Evolutionary conservation across 2,329 filamentous ascomycete species (phyloP).

Genomic region (Fusarium chuoi): DNA sequence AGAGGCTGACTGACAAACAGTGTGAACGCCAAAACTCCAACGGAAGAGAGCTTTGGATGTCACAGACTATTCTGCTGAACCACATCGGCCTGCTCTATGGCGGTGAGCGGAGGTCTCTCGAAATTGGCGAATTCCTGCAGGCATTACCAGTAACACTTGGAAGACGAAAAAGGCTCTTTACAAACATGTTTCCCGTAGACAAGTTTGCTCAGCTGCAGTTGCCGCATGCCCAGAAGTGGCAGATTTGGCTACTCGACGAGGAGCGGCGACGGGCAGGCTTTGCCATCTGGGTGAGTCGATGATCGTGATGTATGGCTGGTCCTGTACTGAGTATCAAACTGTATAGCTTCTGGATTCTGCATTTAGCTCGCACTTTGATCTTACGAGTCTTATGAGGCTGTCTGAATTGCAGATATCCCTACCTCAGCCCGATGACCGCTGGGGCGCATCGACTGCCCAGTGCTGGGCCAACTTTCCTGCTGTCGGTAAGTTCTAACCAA

Average conservation of each 20-base stretch:
- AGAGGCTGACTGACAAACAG: background rate
- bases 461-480: slow-evolving; percentile 4
- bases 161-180: background rate
- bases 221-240: slow-evolving; percentile 5
- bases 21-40: slow-evolving; percentile 3
- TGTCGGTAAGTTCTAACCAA: background rate
- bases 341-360: background rate
- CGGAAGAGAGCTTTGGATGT: slow-evolving; percentile 7
- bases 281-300: background rate
- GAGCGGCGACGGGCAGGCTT: slow-evolving; percentile 3
- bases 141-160: background rate
- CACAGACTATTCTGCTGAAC: background rate
- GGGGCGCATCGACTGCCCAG: background rate
- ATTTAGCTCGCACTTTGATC: background rate
- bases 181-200: slow-evolving; percentile 8
- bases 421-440: slow-evolving; percentile 3
- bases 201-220: slow-evolving; percentile 11
- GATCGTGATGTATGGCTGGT: background rate
- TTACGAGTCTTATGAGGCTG: background rate
- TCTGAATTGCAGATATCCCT: slow-evolving; percentile 10
- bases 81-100: slow-evolving; percentile 6
- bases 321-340: background rate
- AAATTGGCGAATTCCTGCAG: slow-evolving; percentile 3
- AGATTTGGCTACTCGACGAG: slow-evolving; percentile 1
- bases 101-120: slow-evolving; percentile 1